Base-by-base conservation (phyloP, 169 alveolate genomes). In the Plasmodium vivax region DNA sequence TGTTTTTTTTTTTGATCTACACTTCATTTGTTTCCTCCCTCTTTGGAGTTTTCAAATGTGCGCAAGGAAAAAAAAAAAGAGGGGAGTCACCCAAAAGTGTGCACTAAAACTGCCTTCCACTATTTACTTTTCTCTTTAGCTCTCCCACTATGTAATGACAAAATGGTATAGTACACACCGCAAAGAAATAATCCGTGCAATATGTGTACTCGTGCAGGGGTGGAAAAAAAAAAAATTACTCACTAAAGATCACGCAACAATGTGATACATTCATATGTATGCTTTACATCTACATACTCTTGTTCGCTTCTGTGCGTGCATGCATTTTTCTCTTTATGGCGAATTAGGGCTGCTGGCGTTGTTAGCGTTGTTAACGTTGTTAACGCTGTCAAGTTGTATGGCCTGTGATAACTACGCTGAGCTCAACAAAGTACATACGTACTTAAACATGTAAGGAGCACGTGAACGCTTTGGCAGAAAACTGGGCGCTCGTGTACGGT, bases 211-310 rank as follows among this genome's bases (percentile, higher is more conserved):
- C 1, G 34, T n/a, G 10, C 14, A 8, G 36, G 75, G 9, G 19
- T 19, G 6, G 4, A n/a, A 62, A 62, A 62, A 62, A 62, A 62
- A 62, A 62, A 62, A 14, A 62, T 62, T 68, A 30, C 36, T 41
- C n/a, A 68, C 38, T 0, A 68, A 19, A 23, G 77, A 6, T 68
- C 14, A 68, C 16, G 38, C 77, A 68, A 23, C 32, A 68, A 68
- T n/a, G 38, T 68, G 77, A 68, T 68, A 68, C 77, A 68, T 68
- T 68, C 43, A 68, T 68, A 68, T 68, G n/a, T 68, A n/a, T 68
- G 27, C 36, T 68, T 68, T 9, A 27, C 77, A 68, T 68, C 43
- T 68, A 68, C 38, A 68, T 68, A 68, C 36, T 27, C n/a, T 0
- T 14, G 77, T 68, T 68, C 38, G 32, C 77, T 68, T 68, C 38